Base-by-base conservation (phyloP, 257 asterid genomes). In the Nicotiana undulata region DNA sequence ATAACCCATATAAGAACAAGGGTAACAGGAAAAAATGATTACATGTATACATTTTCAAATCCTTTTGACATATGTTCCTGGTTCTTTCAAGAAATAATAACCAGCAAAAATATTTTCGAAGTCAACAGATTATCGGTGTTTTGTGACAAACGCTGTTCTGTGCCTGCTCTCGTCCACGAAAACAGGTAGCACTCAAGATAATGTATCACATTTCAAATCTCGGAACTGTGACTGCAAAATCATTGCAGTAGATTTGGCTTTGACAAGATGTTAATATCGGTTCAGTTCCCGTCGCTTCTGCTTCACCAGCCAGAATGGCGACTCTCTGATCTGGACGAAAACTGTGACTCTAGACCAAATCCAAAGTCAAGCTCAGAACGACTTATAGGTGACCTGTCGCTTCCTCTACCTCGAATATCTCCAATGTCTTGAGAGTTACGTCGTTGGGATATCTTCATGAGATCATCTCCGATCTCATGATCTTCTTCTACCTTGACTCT, bases 401-500 rank as follows among this genome's bases (percentile, higher is more conserved):
- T 55, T 74, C 79, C 79, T 74, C 79, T 74, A 59, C 84, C 66
- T 59, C 49, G 9, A 74, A 81, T 40, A 74, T 44, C 80, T 2
- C 81, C 31, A 10, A 44, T 81, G 16, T 82, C 88, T 81, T 82
- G 83, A 34, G 85, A 81, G 77, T 81, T 79, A 46, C 83, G 88
- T 24, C 88, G 83, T 28, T 86, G 86, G 46, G 91, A 88, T 75
- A 86, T 75, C 82, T 86, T 88, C 40, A 85, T 80, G 60, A 88
- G 83, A 84, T 83, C 91, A 63, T 83, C 84, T 16, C 87, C 91
- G 70, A 88, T 86, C 79, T 85, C 88, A 9, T 66, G 82, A 83
- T 86, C 88, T 9, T 88, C 88, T 86, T 88, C 91, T 26, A 88
- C 89, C 83, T 88, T 88, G 13, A 52, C 89, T 52, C 89, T 76